A percentile compares a stretch with the other conserved stretches of the same genome.
These are phyloP conservation scores for Fragilaria crotonensis DNA, from an alignment of 108 stramenopile species.

Conservation along the genomic window DNA sequence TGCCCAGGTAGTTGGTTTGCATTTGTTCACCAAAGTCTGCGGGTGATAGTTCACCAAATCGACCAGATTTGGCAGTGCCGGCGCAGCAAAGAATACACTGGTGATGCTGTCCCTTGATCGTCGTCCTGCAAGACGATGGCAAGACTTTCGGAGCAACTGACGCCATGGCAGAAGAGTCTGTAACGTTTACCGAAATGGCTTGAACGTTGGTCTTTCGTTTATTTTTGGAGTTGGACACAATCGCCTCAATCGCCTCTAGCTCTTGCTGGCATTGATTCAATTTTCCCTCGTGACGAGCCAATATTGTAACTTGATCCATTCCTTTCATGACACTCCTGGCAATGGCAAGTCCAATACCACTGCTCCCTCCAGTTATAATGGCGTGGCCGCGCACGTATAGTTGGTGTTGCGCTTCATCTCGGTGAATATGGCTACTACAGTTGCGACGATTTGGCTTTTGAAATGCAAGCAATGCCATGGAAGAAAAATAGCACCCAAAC, in stretches of 20 bases:
- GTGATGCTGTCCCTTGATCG: no score
- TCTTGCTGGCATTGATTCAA: constrained; percentile 53
- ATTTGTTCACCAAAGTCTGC: constrained; percentile 44
- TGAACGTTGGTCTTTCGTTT: constrained; percentile 12
- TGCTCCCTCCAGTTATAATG: constrained; percentile 75
- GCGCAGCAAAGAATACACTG: constrained; percentile 60
- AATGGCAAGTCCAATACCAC: constrained; percentile 79
- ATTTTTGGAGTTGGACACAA: no score
- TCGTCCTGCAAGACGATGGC: constrained; percentile 25
- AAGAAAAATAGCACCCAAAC: no score
- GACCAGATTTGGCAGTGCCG: constrained; percentile 52
- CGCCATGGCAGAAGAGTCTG: constrained; percentile 24
- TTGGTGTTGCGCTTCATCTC: no score
- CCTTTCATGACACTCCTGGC: constrained; percentile 55
- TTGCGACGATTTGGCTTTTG: no score
- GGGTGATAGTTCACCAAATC: constrained; percentile 44
- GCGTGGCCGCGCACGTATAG: constrained; percentile 61
- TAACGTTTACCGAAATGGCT: constrained; percentile 56
- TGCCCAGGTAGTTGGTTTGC: constrained; percentile 74
- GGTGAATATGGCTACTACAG: no score
- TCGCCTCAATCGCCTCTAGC: constrained; percentile 27
- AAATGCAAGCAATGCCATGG: no score
- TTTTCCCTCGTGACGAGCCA: constrained; percentile 57
- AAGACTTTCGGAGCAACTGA: constrained; percentile 21
- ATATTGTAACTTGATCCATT: constrained; percentile 51